Evolutionary conservation across 495 filamentous ascomycete genomes (phyloP), one percentile per base, ranked within the genome.

Genomic region (Neurospora sp.): DNA sequence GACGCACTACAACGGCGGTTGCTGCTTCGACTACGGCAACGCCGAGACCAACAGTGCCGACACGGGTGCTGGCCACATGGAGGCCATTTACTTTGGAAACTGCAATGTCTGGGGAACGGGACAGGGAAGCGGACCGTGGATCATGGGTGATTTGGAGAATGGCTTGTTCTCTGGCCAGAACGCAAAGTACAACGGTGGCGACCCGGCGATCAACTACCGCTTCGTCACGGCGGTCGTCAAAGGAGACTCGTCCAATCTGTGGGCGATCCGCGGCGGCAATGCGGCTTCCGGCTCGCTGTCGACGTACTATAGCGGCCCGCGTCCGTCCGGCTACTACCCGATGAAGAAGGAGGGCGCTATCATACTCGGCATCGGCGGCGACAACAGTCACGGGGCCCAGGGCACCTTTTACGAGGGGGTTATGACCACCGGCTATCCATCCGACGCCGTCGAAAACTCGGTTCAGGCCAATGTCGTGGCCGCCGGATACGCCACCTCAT

Each of bases 21-120:
- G 88, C 83, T 90, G 88, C 82, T 90, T 88, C 75, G 88, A 90
- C 79, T 90, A 90, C 70, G 88, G 88, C 71, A 90, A 90, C 69
- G 88, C 88, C 54, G 88, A 90, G 79, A 84, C 81, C 35, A 88
- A 76, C 77, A 86, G 79, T 73, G 78, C 38, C 10, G 88, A 89
- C 74, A 89, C 87, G 2, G 88, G 88, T 59, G 83, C 83, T 73
- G 87, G 85, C 72, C 87, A 89, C 74, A 89, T 90, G 88, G 88
- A 90, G 78, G 86, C 88, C 44, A 86, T 90, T 78, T 90, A 90
- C 82, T 89, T 78, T 78, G 88, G 88, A 44, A 78, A 78, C 72
- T 81, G 73, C 76, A 85, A 81, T 12, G 72, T 46, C 77, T 88
- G 85, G 86, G 88, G 88, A 39, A 80, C 76, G 40, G 88, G 88